Evolutionary conservation across 1,284 basidiomycete species (phyloP), one percentile per base, ranked within the genome.

Genomic region (Apiotrichum gracile): DNA sequence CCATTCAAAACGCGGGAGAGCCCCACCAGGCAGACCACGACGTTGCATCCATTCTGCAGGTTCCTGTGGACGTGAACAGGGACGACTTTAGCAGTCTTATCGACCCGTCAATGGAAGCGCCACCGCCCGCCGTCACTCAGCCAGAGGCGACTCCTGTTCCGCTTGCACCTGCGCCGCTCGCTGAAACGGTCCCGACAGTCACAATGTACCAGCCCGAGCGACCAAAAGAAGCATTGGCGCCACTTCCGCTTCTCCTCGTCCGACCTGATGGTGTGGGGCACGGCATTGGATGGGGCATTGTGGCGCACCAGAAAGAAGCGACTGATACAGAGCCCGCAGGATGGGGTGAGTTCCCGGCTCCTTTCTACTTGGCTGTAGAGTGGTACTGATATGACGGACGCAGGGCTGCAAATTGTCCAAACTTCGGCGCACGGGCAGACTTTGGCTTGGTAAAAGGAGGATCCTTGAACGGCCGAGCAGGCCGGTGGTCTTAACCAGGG

Each of bases 251-350:
- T 26, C 29, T 68, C 9, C 49, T 68, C 3, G 52, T 68, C 16
- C 59, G 50, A 43, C 60, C 51, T 5, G 63, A 62, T 31, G 66
- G 61, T 2, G 57, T 65, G 24, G 61, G 62, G 4, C 58, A 63
- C 27, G 58, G 63, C 5, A 52, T 61, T 10, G 59, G 61, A 5
- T 62, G 58, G 52, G 63, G 59, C 19, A 44, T 66, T 7, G 63
- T 59, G n/a, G 61, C 58, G n/a, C 53, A 55, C 41, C 31, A 44
- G 22, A 21, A 22, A 16, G 13, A 2, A 4, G 41, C 42, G 5
- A 25, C 8, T 8, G 27, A 35, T 35, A 22, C 5, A 19, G 24
- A 39, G 19, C 24, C 26, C 25, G 5, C 10, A 42, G 8, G 29
- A 21, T 50, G 47, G 48, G 52, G 52, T 53, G 42, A 49, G 51